A percentile compares a stretch with the other conserved stretches of the same genome.
These are phyloP conservation scores for Candida neerlandica DNA, from an alignment of 1,139 yeast genomes.

Conservation along the genomic window DNA sequence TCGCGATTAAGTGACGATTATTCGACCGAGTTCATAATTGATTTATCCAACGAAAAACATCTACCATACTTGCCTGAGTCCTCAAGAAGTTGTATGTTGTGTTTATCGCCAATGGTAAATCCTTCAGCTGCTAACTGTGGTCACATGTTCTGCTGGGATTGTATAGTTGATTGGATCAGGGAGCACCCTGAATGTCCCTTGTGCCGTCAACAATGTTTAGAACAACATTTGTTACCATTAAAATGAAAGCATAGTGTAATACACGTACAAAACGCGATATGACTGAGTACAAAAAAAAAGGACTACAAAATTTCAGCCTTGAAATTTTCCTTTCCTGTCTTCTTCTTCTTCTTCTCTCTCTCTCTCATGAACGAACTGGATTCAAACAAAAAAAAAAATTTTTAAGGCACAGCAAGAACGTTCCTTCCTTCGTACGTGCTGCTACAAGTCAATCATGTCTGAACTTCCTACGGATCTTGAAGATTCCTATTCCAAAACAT, in stretches of 20 bases:
- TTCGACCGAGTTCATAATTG: conserved; percentile 30
- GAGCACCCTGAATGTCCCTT: conserved; percentile 91
- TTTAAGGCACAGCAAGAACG: background rate
- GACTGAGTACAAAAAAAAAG: too few relatives aligned
- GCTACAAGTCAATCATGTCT: conserved; percentile 9
- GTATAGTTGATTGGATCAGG: conserved; percentile 86
- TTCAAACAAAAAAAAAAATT: background rate
- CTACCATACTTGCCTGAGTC: conserved; percentile 72
- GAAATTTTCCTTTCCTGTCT: too few relatives aligned
- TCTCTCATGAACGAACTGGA: background rate
- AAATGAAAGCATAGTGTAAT: conserved; percentile 28
- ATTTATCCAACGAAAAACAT: conserved; percentile 55
- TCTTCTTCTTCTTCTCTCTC: background rate
- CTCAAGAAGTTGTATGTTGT: conserved; percentile 80
- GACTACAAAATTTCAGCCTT: background rate
- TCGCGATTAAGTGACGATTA: conserved; percentile 20
- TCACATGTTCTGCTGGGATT: conserved; percentile 90
- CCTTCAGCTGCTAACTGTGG: conserved; percentile 93
- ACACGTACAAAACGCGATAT: background rate
- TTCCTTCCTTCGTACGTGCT: background rate
- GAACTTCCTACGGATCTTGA: conserved; percentile 18
- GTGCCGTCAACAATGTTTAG: conserved; percentile 75
- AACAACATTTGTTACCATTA: conserved; percentile 74
- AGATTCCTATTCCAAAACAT: conserved; percentile 27
- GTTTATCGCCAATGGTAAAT: conserved; percentile 75